Conservation (phyloP, 2,329 filamentous ascomycete genomes). For the Xylaria sp. region DNA sequence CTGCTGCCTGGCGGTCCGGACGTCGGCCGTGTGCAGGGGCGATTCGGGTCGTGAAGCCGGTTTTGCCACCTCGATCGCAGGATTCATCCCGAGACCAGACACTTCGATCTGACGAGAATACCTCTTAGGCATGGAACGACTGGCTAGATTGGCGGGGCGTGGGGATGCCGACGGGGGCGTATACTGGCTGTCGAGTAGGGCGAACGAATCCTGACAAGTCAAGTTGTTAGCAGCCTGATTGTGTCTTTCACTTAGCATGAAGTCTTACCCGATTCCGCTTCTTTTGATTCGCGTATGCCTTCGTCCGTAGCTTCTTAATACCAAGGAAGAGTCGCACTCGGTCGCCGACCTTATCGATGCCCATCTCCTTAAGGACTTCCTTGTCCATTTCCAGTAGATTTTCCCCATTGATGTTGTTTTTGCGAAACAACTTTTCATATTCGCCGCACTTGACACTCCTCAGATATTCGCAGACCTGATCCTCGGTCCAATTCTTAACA, state of each 20-base stretch:
- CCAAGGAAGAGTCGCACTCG: slow-evolving; percentile 89
- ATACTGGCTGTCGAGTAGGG: slow-evolving; percentile 75
- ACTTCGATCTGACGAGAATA: slow-evolving; percentile 71
- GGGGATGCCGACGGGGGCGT: slow-evolving; percentile 73
- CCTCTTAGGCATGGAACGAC: slow-evolving; percentile 64
- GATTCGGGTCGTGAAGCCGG: slow-evolving; percentile 76
- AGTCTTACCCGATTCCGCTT: slow-evolving; percentile 83
- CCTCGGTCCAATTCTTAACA: slow-evolving; percentile 89
- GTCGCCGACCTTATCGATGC: slow-evolving; percentile 97
- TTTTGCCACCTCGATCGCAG: slow-evolving; percentile 61
- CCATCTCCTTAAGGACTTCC: slow-evolving; percentile 95
- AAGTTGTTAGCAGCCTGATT: slow-evolving; percentile 26
- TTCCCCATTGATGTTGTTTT: slow-evolving; percentile 97
- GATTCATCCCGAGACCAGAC: slow-evolving; percentile 52
- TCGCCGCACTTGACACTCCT: slow-evolving; percentile 91
- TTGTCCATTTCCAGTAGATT: slow-evolving; percentile 98
- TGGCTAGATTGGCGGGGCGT: slow-evolving; percentile 66
- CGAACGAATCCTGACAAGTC: slow-evolving; percentile 79
- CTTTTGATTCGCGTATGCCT: slow-evolving; percentile 79
- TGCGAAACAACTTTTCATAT: slow-evolving; percentile 89
- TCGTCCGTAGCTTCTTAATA: slow-evolving; percentile 84
- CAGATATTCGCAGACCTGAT: slow-evolving; percentile 90
- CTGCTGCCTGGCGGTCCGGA: slow-evolving; percentile 61
- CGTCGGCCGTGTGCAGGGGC: slow-evolving; percentile 69
- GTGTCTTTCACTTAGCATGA: neutral